Evolutionary conservation across 352 stramenopile genomes (phyloP).

Genomic region (Phytopythium cucurbitacearum): DNA sequence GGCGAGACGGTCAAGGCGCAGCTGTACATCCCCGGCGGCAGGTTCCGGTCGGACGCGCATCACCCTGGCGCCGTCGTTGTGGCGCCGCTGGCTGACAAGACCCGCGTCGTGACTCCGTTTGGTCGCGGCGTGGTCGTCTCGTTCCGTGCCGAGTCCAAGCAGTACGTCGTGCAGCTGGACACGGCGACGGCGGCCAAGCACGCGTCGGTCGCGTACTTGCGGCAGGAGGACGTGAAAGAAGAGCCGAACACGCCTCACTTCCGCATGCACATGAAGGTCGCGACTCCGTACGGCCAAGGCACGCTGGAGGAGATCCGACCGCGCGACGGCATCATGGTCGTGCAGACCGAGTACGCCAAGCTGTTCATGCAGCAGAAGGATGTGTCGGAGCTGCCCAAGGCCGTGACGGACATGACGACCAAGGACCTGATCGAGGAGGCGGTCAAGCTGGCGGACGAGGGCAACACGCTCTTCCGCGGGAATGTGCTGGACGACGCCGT

Average conservation of each 20-base stretch:
- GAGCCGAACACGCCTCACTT: conserved; percentile 59
- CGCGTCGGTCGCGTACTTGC: conserved; percentile 65
- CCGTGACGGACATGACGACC: conserved; percentile 67
- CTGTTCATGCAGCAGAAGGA: conserved; percentile 85
- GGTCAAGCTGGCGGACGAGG: conserved; percentile 56
- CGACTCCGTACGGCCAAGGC: conserved; percentile 67
- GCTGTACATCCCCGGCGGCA: conserved; percentile 75
- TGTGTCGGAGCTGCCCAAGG: conserved; percentile 57
- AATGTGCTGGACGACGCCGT: conserved; percentile 62
- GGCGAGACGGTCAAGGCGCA: conserved; percentile 35
- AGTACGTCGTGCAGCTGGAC: conserved; percentile 82
- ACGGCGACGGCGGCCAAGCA: conserved; percentile 51
- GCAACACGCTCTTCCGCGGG: conserved; percentile 68
- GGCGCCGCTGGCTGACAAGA: conserved; percentile 67
- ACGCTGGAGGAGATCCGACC: conserved; percentile 63
- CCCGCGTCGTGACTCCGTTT: conserved; percentile 68
- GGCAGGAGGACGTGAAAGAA: conserved; percentile 58
- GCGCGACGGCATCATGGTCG: conserved; percentile 59
- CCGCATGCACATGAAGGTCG: conserved; percentile 76
- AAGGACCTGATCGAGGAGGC: conserved; percentile 73
- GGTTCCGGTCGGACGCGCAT: conserved; percentile 56
- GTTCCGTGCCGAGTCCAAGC: conserved; percentile 67
- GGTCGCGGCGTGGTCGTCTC: conserved; percentile 64
- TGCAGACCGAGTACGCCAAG: conserved; percentile 55
- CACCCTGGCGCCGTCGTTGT: conserved; percentile 62